phyloP scores from a whole-genome alignment of 345 rosid genomes.

The Populus pruinosa region DNA sequence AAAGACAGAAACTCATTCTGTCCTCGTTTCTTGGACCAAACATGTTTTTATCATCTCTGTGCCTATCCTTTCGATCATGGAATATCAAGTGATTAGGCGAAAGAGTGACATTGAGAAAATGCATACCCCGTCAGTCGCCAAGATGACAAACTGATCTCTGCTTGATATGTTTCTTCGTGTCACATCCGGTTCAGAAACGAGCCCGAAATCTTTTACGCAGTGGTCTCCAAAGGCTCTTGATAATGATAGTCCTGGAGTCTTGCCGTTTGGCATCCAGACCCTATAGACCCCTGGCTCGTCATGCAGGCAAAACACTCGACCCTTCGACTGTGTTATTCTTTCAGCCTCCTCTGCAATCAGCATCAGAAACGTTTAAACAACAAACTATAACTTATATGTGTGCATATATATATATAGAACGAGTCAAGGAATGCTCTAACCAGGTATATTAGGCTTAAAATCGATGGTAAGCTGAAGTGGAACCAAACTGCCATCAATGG shows the following conservation, averaged over 20 bases:
- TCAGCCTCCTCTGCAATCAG: slow-evolving; percentile 73
- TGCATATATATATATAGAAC: too few species aligned
- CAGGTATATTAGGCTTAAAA: slow-evolving; percentile 80
- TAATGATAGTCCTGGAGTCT: slow-evolving; percentile 67
- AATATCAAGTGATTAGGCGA: background rate
- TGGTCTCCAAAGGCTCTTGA: slow-evolving; percentile 91
- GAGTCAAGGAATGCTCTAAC: slow-evolving; percentile 15
- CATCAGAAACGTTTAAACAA: background rate
- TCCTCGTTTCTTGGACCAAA: too few species aligned
- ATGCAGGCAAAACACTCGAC: slow-evolving; percentile 57
- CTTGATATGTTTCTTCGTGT: slow-evolving; percentile 50
- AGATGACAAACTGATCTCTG: slow-evolving; percentile 65
- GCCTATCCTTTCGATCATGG: too few species aligned
- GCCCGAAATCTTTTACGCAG: slow-evolving; percentile 78
- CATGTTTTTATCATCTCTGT: too few species aligned
- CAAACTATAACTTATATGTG: too few species aligned
- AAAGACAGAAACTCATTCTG: too few species aligned
- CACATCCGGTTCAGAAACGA: slow-evolving; percentile 74
- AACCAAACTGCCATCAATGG: slow-evolving; percentile 47
- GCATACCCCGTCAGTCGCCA: slow-evolving; percentile 81
- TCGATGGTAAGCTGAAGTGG: slow-evolving; percentile 81
- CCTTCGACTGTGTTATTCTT: slow-evolving; percentile 58
- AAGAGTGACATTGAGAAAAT: background rate
- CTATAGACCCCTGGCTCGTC: slow-evolving; percentile 85
- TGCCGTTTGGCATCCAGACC: slow-evolving; percentile 67